These are phyloP conservation scores for Biscogniauxia marginata DNA, from an alignment of 2,329 filamentous ascomycete species.

Conservation along the genomic window DNA sequence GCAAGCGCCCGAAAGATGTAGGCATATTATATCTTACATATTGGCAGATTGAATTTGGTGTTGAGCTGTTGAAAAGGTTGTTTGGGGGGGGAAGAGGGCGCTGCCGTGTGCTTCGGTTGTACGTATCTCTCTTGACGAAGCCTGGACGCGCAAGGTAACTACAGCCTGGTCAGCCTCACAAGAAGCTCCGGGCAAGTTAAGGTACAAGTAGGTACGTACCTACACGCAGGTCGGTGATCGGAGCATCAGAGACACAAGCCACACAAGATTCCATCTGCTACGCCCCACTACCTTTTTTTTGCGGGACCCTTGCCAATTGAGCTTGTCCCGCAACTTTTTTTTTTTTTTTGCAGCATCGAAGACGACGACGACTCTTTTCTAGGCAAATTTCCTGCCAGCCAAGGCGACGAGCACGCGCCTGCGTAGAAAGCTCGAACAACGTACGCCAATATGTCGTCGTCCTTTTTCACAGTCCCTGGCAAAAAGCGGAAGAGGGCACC, in stretches of 20 bases:
- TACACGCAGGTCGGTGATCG: constrained; percentile 7
- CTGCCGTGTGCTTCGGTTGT: background rate
- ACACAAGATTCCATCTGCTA: constrained; percentile 13
- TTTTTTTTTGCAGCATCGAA: background rate
- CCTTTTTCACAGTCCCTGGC: constrained; percentile 89
- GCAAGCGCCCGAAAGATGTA: background rate
- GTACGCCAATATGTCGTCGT: constrained; percentile 66
- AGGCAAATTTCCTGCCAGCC: background rate
- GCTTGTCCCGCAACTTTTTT: constrained; percentile 19
- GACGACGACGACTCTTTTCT: background rate
- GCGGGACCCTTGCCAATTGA: constrained; percentile 1
- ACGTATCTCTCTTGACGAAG: constrained; percentile 7
- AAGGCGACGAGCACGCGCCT: constrained; percentile 9
- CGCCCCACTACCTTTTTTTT: background rate
- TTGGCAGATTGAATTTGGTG: constrained; percentile 6
- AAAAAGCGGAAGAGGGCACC: constrained; percentile 82
- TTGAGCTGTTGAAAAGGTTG: constrained; percentile 5
- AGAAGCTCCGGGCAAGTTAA: constrained; percentile 11
- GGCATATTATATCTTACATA: constrained; percentile 10
- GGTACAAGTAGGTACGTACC: background rate
- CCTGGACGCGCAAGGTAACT: constrained; percentile 41
- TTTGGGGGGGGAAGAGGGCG: constrained; percentile 8
- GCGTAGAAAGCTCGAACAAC: background rate
- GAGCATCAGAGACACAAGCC: constrained; percentile 22
- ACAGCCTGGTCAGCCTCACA: constrained; percentile 37